phyloP scores from a whole-genome alignment of 306 rosid genomes.

The Prunus mume region DNA sequence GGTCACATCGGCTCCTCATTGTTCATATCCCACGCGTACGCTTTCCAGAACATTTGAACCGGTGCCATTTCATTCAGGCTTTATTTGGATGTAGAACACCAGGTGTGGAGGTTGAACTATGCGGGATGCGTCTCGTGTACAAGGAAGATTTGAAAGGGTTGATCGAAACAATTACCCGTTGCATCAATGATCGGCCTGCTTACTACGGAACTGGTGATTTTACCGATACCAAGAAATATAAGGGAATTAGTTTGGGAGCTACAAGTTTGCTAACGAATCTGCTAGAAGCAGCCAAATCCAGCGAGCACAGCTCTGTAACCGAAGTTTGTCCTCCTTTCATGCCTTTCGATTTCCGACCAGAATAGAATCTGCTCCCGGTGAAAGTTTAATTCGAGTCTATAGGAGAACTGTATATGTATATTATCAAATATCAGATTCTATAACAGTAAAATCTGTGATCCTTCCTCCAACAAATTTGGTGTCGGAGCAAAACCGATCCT shows the following conservation, averaged over 20 bases:
- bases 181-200: background rate
- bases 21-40: slow-evolving; percentile 2
- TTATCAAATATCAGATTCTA: too few species aligned
- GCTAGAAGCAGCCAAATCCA: background rate
- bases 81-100: background rate
- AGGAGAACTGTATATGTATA: too few species aligned
- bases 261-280: background rate
- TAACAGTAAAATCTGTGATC: too few species aligned
- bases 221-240: background rate
- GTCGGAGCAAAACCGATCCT: too few species aligned
- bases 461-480: too few species aligned
- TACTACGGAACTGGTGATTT: background rate
- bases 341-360: background rate
- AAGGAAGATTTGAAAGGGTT: slow-evolving; percentile 11
- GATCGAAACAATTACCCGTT: background rate
- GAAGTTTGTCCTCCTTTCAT: background rate
- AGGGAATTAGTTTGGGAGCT: background rate
- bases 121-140: slow-evolving; percentile 4
- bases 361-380: background rate
- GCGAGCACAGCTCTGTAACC: background rate
- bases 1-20: slow-evolving; percentile 1
- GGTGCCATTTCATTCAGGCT: background rate
- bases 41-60: slow-evolving; percentile 2
- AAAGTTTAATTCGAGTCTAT: background rate
- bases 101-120: slow-evolving; percentile 10